Percentiles rank a stretch among this genome's conserved stretches.
Conservation (phyloP, 2,329 filamentous ascomycete species). For the Fusarium xyrophilum region DNA sequence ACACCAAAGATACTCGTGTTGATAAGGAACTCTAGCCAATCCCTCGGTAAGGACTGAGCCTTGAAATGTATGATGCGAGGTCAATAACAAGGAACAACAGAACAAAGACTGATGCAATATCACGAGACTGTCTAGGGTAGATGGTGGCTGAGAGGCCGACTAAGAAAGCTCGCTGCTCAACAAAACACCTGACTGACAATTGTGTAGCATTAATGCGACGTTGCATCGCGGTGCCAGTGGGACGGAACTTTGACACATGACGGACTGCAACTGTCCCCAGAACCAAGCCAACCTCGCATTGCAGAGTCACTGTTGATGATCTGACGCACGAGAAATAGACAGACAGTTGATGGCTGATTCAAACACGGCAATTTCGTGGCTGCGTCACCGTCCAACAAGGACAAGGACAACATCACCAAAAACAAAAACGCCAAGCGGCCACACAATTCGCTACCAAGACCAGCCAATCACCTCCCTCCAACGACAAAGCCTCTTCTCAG, state of each 20-base stretch:
- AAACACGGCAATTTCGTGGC: neutral
- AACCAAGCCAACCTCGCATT: neutral
- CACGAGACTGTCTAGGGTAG: constrained; percentile 17
- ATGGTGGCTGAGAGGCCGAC: neutral
- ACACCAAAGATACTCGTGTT: neutral
- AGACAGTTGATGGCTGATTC: neutral
- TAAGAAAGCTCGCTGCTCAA: neutral
- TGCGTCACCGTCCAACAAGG: constrained; percentile 4
- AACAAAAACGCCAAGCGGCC: neutral
- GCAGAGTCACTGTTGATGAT: constrained; percentile 3
- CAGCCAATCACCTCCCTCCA: neutral
- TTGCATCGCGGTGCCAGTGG: constrained; percentile 25
- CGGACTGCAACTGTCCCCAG: constrained; percentile 3
- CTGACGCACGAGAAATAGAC: constrained; percentile 12
- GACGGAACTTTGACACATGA: constrained; percentile 22
- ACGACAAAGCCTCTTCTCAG: constrained; percentile 20
- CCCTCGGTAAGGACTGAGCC: too few relatives aligned
- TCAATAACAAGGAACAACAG: neutral
- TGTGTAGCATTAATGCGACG: constrained; percentile 19
- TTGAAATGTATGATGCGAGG: neutral
- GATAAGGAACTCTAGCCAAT: neutral
- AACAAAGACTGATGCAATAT: neutral
- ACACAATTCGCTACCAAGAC: neutral
- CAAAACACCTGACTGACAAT: constrained; percentile 17
- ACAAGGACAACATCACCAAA: neutral